phyloP scores from a whole-genome alignment of 2,329 filamentous ascomycete genomes.

The Pseudocercospora fijiensis region DNA sequence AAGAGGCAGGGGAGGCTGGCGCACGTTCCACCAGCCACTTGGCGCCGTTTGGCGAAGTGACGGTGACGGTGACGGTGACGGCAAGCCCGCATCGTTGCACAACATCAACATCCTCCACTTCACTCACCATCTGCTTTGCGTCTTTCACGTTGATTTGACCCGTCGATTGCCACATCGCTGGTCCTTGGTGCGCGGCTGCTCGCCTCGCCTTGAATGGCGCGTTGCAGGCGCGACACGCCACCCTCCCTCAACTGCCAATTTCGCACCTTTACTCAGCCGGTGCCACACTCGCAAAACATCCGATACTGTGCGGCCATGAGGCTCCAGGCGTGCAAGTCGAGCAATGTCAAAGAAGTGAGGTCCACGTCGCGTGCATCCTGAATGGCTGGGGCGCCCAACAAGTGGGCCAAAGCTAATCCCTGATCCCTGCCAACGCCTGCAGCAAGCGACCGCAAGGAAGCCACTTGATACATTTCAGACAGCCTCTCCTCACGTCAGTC shows the following conservation, averaged over 20 bases:
- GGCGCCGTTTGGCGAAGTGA: background rate
- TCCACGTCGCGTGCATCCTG: background rate
- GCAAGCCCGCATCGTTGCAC: background rate
- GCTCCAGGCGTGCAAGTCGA: background rate
- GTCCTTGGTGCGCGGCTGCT: background rate
- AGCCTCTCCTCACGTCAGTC: background rate
- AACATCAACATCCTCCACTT: background rate
- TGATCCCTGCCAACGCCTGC: background rate
- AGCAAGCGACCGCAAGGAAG: background rate
- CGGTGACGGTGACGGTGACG: no score
- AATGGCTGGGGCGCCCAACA: background rate
- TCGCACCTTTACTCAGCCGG: background rate
- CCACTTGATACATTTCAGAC: background rate
- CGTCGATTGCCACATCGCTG: background rate
- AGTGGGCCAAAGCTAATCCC: background rate
- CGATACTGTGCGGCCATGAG: background rate
- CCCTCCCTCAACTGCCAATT: background rate
- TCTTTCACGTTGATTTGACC: background rate
- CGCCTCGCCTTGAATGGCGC: background rate
- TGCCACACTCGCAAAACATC: background rate
- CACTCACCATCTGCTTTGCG: no score
- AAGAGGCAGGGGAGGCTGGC: background rate
- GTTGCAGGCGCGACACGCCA: background rate
- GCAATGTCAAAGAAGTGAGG: constrained; percentile 4
- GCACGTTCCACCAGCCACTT: constrained; percentile 2